Evolutionary conservation across 495 filamentous ascomycete genomes (phyloP).

Genomic region (Xylaria longipes): DNA sequence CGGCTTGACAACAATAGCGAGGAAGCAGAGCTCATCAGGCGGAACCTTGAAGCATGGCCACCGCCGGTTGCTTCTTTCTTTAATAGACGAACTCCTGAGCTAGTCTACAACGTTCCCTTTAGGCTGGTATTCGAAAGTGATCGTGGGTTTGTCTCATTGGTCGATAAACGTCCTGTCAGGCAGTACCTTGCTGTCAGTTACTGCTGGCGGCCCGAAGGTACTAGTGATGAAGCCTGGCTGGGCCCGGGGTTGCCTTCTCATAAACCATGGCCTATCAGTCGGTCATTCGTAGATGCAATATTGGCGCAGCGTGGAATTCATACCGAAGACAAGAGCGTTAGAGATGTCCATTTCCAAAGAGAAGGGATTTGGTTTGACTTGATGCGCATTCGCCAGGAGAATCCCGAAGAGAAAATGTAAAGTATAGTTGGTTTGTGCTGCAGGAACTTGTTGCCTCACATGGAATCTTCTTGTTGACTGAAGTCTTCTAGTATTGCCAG

Average conservation of each 20-base stretch:
- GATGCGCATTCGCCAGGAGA: too few species aligned
- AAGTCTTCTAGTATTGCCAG: too few species aligned
- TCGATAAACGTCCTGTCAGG: background rate
- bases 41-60: background rate
- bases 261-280: constrained; percentile 1
- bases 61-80: background rate
- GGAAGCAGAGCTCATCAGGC: constrained; percentile 6
- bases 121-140: constrained; percentile 5
- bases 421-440: too few species aligned
- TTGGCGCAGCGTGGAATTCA: background rate
- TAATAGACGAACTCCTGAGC: background rate
- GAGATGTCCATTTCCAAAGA: background rate
- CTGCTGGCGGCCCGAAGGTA: background rate
- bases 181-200: constrained; percentile 11
- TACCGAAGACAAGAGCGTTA: constrained; percentile 36
- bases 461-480: too few species aligned
- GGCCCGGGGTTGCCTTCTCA: background rate
- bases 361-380: too few species aligned
- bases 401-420: too few species aligned
- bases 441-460: too few species aligned
- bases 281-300: constrained; percentile 1
- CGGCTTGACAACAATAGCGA: background rate
- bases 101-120: background rate
- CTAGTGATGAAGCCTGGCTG: background rate
- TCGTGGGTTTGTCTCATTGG: background rate